Base-by-base conservation (phyloP, 768 basidiomycete genomes). In the Boletus sp. region DNA sequence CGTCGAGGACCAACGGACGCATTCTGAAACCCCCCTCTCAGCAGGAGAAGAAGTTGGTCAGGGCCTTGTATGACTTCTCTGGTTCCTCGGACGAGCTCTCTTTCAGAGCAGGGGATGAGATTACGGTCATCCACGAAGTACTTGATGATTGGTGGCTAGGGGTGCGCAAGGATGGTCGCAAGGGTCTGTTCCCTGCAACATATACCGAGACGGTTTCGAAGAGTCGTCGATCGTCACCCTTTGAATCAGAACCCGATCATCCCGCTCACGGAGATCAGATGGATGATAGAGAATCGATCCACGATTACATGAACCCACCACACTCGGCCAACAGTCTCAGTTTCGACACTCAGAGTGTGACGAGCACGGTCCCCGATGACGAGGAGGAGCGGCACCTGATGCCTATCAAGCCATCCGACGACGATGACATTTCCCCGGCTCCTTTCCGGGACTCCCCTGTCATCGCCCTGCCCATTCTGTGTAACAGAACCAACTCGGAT, bases 121-220 rank as follows among this genome's bases (percentile, higher is more conserved):
- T 97, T 53, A 69, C 78, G 14, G 84, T 94, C 29, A 61, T 90
- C 29, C 84, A 83, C 33, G 91, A 95, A 67, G 89, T 93, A 1
- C 75, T 92, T 33, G 88, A 90, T 57, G 92, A 84, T 55, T 95
- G 93, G 93, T 95, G 91, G 88, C 81, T 93, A 75, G 93, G 93
- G 7, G 84, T 88, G 65, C 67, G 83, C 33, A 60, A 55, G 41
- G 72, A 79, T 51, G 90, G 89, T 2, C 77, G 76, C 57, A 83
- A 79, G 48, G 93, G 93, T 14, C 67, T 96, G 39, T 95, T 97
- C 77, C 93, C 93, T 0, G 79, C 82, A 1, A 79, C 83, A 7
- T 88, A 92, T 69, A 85, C 84, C 9, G 88, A 92, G 60, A 50
- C 54, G 4, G 59, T 73, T 48, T 51, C 54, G 8, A 58, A 48